Percentiles rank a stretch among this genome's conserved stretches.
Conservation (phyloP, 306 rosid genomes). For the Inga oerstediana region DNA sequence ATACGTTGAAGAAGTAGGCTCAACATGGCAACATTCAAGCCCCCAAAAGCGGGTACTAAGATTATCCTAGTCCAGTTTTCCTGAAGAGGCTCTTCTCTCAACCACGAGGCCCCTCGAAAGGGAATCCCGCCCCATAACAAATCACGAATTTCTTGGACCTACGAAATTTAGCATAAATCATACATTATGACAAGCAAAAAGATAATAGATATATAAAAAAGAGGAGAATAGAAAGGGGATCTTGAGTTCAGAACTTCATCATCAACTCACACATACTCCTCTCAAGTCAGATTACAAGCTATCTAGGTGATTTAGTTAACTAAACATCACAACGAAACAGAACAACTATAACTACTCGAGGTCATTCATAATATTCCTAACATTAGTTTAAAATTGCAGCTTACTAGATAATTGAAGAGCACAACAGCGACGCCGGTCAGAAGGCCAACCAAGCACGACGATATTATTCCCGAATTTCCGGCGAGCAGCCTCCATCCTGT, state of each 20-base stretch:
- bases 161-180: not conserved
- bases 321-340: not conserved
- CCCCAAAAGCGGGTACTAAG: slow-evolving; percentile 81
- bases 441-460: slow-evolving; percentile 86
- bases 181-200: not conserved
- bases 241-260: not conserved
- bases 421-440: slow-evolving; percentile 86
- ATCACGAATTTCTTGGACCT: slow-evolving; percentile 86
- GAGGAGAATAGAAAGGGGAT: not conserved
- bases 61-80: slow-evolving; percentile 70
- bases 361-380: not conserved
- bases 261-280: not conserved
- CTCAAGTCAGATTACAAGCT: not conserved
- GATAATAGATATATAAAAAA: not conserved
- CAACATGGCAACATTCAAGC: slow-evolving; percentile 56
- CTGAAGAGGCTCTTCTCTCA: slow-evolving; percentile 66
- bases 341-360: not conserved
- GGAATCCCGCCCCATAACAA: slow-evolving; percentile 87
- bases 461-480: slow-evolving; percentile 55
- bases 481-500: slow-evolving; percentile 36
- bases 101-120: slow-evolving; percentile 78
- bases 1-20: slow-evolving; percentile 48
- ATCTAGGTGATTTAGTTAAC: not conserved
- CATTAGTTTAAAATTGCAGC: slow-evolving; percentile 10
- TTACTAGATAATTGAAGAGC: slow-evolving; percentile 71